Conservation (phyloP, 805 yeast genomes). For the Myxozyma vanderwaltii region DNA sequence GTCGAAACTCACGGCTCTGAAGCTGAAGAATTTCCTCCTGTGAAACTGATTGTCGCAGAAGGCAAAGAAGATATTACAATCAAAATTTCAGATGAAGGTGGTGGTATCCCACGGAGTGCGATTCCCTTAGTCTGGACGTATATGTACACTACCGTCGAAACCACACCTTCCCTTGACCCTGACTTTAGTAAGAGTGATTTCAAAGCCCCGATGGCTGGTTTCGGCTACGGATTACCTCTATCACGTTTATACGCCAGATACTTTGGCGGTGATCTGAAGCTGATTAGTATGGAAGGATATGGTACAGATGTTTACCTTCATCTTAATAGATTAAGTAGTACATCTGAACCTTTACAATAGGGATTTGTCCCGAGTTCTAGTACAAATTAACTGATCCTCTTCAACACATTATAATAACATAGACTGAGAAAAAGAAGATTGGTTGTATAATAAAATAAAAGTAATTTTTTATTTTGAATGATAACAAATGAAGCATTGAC, state of each 20-base stretch:
- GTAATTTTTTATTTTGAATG: too few species aligned
- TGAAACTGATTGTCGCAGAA: constrained; percentile 82
- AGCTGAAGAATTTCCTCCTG: constrained; percentile 76
- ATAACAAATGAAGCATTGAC: too few species aligned
- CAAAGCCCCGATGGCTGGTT: constrained; percentile 92
- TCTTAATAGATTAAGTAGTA: constrained; percentile 72
- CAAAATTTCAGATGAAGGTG: constrained; percentile 90
- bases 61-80: constrained; percentile 90
- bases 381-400: too few species aligned
- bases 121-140: constrained; percentile 89
- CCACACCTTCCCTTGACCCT: constrained; percentile 65
- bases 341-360: constrained; percentile 61
- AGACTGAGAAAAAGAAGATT: too few species aligned
- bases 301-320: constrained; percentile 92
- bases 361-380: background rate
- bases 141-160: constrained; percentile 82
- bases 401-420: too few species aligned
- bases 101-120: constrained; percentile 84
- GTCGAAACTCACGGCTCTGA: constrained; percentile 73
- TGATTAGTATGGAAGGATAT: constrained; percentile 87
- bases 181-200: constrained; percentile 63
- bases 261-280: constrained; percentile 76
- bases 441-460: too few species aligned
- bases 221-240: constrained; percentile 88
- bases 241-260: constrained; percentile 84